phyloP scores from a whole-genome alignment of 139 green algal species.

The Closterium sp. region DNA sequence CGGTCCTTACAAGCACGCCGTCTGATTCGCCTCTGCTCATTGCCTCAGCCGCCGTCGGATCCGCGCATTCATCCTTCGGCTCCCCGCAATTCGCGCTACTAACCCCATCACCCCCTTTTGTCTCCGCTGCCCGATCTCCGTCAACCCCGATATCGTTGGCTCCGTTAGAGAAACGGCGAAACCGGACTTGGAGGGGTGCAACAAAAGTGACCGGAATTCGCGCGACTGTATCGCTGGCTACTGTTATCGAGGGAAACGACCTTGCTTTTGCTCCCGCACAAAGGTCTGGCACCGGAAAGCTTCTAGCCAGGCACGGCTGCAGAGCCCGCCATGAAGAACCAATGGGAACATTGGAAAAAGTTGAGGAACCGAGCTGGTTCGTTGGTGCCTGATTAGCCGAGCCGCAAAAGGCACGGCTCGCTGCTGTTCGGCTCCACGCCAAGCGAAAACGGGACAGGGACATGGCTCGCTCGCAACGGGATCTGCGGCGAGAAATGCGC shows the following conservation, averaged over 20 bases:
- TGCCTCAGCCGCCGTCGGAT: neutral
- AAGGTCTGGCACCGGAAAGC: no score
- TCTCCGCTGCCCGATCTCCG: neutral
- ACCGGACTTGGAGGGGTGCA: neutral
- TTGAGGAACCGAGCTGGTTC: neutral
- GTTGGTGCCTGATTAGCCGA: neutral
- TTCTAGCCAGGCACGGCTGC: neutral
- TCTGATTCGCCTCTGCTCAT: neutral
- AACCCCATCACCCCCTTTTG: neutral
- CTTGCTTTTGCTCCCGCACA: no score
- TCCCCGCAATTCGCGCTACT: neutral
- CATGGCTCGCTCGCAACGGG: neutral
- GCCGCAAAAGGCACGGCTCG: neutral
- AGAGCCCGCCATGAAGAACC: neutral
- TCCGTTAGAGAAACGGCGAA: neutral
- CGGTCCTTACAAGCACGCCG: neutral
- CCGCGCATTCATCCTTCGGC: neutral
- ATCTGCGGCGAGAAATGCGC: neutral
- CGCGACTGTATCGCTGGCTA: no score
- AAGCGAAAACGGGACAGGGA: neutral
- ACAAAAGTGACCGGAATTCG: neutral
- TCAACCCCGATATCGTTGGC: neutral
- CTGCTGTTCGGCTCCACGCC: neutral
- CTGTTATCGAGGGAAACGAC: no score
- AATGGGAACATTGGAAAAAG: neutral